phyloP scores from a whole-genome alignment of 1,139 yeast genomes.

The Suhomyces terraborum region DNA sequence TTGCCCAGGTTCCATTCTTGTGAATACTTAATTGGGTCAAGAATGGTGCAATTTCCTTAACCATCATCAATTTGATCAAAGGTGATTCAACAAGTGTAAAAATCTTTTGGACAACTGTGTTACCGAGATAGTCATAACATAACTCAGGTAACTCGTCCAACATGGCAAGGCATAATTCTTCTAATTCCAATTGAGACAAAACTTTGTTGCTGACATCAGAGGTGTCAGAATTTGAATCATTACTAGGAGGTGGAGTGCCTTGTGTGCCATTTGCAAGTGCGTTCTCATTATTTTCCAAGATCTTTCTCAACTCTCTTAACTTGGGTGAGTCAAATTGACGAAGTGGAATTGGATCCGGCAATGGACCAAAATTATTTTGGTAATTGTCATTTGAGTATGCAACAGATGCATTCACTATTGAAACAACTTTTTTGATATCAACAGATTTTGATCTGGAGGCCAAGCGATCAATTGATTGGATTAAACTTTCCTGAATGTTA shows the following conservation, averaged over 20 bases:
- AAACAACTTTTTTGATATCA: conserved; percentile 35
- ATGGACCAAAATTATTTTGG: conserved; percentile 60
- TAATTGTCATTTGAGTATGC: conserved; percentile 38
- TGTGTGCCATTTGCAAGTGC: conserved; percentile 15
- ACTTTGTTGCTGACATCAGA: conserved; percentile 13
- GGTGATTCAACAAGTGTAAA: conserved; percentile 70
- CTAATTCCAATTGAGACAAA: conserved; percentile 59
- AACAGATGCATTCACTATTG: conserved; percentile 35
- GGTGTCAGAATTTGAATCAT: conserved; percentile 16
- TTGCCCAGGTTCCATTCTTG: conserved; percentile 99
- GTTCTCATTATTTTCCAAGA: conserved; percentile 48
- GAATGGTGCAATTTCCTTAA: conserved; percentile 74
- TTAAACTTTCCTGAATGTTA: conserved; percentile 28
- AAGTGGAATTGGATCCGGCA: conserved; percentile 63
- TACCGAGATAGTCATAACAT: conserved; percentile 91
- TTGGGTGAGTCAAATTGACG: conserved; percentile 88
- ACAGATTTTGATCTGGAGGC: conserved; percentile 17
- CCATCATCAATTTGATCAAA: conserved; percentile 76
- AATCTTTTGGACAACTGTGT: conserved; percentile 90
- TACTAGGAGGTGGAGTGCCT: conserved; percentile 2
- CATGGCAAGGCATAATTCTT: conserved; percentile 83
- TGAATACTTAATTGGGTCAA: conserved; percentile 93
- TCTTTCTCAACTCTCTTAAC: conserved; percentile 59
- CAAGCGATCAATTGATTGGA: conserved; percentile 25
- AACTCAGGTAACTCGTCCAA: conserved; percentile 87